Evolutionary conservation across 257 asterid genomes (phyloP).

Genomic region (Ajuga chamaepitys): DNA sequence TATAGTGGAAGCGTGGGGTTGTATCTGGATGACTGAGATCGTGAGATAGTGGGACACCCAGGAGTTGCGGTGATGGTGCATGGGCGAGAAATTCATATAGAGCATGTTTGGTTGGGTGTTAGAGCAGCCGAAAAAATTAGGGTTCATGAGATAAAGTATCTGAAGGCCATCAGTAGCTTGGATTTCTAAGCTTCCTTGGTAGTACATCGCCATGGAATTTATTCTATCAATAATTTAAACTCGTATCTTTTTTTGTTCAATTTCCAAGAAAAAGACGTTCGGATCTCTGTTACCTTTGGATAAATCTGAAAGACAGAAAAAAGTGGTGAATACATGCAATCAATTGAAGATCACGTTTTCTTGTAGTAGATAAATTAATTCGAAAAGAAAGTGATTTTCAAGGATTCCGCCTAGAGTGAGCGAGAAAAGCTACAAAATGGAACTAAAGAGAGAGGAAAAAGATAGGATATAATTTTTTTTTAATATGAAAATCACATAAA

Average conservation of each 20-base stretch:
- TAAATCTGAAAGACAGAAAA: slow-evolving; percentile 20
- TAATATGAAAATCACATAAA: neutral
- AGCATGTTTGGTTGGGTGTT: slow-evolving; percentile 38
- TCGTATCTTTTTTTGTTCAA: neutral
- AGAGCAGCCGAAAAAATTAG: slow-evolving; percentile 34
- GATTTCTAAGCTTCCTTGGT: slow-evolving; percentile 55
- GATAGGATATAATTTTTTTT: neutral
- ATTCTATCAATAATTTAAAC: neutral
- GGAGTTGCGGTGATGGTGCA: slow-evolving; percentile 37
- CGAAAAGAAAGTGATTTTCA: neutral
- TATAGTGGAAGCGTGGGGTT: slow-evolving; percentile 25
- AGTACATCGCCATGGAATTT: slow-evolving; percentile 38
- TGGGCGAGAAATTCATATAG: slow-evolving; percentile 38
- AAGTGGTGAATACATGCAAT: slow-evolving; percentile 29
- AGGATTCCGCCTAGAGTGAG: neutral
- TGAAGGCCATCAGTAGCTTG: slow-evolving; percentile 66
- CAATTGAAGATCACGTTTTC: slow-evolving; percentile 15
- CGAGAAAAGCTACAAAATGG: neutral
- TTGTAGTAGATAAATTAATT: neutral
- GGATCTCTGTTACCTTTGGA: neutral
- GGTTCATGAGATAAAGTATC: slow-evolving; percentile 72
- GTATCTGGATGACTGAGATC: slow-evolving; percentile 14
- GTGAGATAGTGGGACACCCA: slow-evolving; percentile 32
- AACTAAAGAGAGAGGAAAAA: neutral
- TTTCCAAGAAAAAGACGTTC: neutral